Evolutionary conservation across 1,284 basidiomycete genomes (phyloP).

Genomic region (Puccinia polysora): DNA sequence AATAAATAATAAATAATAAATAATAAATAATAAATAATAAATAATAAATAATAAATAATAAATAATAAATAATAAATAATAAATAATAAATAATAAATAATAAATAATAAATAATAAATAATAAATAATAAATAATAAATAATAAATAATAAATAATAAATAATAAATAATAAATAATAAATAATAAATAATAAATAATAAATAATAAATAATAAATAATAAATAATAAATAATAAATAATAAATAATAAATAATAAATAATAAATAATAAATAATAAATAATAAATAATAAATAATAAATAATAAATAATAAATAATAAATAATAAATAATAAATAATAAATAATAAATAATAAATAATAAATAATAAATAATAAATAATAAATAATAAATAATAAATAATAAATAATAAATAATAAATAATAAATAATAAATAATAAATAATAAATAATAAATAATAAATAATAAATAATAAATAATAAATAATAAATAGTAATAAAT

Average conservation of each 20-base stretch:
- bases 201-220: background rate
- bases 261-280: background rate
- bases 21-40: background rate
- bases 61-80: background rate
- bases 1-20: background rate
- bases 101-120: background rate
- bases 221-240: background rate
- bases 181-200: background rate
- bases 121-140: background rate
- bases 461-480: background rate
- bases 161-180: background rate
- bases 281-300: slow-evolving; percentile 1
- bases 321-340: background rate
- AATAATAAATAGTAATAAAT: too few species aligned
- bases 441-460: slow-evolving; percentile 1
- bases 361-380: background rate
- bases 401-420: slow-evolving; percentile 4
- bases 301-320: slow-evolving; percentile 1
- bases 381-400: background rate
- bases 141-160: background rate
- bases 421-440: background rate
- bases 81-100: background rate
- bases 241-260: background rate
- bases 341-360: background rate
- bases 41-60: background rate